phyloP scores from a whole-genome alignment of 2,329 filamentous ascomycete genomes.

The Alternaria postmessia region DNA sequence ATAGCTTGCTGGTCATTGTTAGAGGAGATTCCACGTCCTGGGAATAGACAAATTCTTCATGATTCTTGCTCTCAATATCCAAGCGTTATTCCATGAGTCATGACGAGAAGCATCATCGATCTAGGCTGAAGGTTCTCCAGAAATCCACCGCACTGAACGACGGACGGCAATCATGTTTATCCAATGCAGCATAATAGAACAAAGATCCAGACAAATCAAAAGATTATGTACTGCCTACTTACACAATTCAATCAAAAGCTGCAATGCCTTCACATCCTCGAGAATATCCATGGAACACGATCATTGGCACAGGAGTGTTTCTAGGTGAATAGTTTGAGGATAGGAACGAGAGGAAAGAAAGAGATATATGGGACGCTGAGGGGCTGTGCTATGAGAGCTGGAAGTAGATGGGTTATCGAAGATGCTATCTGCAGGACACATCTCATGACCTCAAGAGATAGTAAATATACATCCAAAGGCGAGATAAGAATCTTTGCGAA shows the following conservation, averaged over 20 bases:
- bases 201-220: rapidly evolving
- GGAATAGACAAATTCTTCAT: background rate
- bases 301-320: background rate
- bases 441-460: background rate
- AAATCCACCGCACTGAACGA: background rate
- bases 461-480: background rate
- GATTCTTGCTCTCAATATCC: background rate
- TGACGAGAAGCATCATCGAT: background rate
- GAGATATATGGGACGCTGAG: background rate
- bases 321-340: background rate
- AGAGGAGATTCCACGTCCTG: background rate
- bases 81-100: background rate
- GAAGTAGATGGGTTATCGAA: background rate
- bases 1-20: background rate
- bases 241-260: rapidly evolving
- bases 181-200: background rate
- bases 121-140: background rate
- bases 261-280: background rate
- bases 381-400: background rate
- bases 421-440: background rate
- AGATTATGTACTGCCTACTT: no score
- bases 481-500: background rate
- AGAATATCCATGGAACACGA: background rate
- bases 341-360: background rate
- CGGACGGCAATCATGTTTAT: background rate